Evolutionary conservation across 2,329 filamentous ascomycete species (phyloP), one percentile per base, ranked within the genome.

Genomic region (Cryphonectria parasitica): DNA sequence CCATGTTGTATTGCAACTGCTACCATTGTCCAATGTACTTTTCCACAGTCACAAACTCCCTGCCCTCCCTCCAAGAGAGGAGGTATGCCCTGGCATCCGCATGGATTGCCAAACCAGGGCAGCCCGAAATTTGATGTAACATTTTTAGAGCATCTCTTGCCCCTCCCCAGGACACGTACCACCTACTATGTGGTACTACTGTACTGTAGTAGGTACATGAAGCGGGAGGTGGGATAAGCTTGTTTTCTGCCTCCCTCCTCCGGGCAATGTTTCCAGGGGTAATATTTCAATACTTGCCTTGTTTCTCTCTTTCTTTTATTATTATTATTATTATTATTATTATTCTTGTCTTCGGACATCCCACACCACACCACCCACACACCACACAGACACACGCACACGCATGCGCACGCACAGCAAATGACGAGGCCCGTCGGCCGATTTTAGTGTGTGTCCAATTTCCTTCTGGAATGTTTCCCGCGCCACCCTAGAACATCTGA

Each of bases 401-500:
- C 28, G n/a, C 34, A 39, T 17, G n/a, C 11, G 17, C 28, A 36
- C 60, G 41, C 22, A 10, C 60, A 63, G n/a, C 60, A 41, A 63
- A 28, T 49, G 19, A 49, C 7, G 45, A 49, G 45, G 45, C 25
- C 25, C 25, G 52, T 56, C n/a, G 7, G 11, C 45, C n/a, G 7
- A 49, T n/a, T 49, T 49, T 49, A 49, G 45, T 49, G 45, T 39
- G 45, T 39, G 28, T 39, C 41, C 52, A 39, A 54, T 58, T 56
- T 56, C 52, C 67, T 69, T 65, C 49, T 69, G 49, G 67, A 69
- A 66, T 65, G 52, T 60, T 39, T 65, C 25, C 54, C 67, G 34
- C 52, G 25, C n/a, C 22, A 65, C 61, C 67, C 67, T 65, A 60
- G 61, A 39, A 45, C 15, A 19, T 45, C 52, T 45, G n/a, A 54